Conservation (phyloP, 345 rosid species). For the Aquilaria malaccensis region DNA sequence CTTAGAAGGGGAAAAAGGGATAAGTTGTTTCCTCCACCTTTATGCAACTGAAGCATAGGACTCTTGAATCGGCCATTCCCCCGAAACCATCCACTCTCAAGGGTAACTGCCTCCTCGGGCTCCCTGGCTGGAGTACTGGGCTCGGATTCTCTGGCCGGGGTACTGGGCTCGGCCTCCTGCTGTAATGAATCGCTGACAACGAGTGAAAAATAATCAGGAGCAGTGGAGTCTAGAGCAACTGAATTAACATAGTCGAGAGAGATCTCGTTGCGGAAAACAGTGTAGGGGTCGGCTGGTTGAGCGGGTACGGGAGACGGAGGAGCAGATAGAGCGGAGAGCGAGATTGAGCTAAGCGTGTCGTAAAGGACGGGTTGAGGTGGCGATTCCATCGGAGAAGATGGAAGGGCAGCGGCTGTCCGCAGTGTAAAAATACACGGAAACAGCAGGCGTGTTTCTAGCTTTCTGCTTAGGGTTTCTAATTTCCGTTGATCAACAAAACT, state of each 20-base stretch:
- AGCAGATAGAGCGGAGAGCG: conserved; percentile 19
- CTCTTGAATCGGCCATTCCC: conserved; percentile 60
- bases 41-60: conserved; percentile 92
- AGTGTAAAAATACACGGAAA: no score
- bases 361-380: conserved; percentile 34
- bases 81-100: conserved; percentile 67
- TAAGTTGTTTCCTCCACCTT: conserved; percentile 35
- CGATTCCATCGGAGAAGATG: conserved; percentile 23
- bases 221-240: conserved; percentile 26
- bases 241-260: conserved; percentile 27
- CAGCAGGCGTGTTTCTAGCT: no score
- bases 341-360: conserved; percentile 48
- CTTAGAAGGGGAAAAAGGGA: not conserved
- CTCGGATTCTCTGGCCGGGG: conserved; percentile 11
- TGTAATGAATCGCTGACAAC: conserved; percentile 30
- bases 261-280: conserved; percentile 73
- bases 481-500: no score
- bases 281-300: conserved; percentile 32
- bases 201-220: conserved; percentile 69
- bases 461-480: no score
- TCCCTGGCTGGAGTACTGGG: conserved; percentile 30
- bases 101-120: conserved; percentile 13
- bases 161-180: conserved; percentile 8
- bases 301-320: conserved; percentile 16
- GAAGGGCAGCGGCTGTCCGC: no score